Evolutionary conservation across 202 grass and related monocot genomes (phyloP), one percentile per base, ranked within the genome.

Genomic region (Zizania palustris): DNA sequence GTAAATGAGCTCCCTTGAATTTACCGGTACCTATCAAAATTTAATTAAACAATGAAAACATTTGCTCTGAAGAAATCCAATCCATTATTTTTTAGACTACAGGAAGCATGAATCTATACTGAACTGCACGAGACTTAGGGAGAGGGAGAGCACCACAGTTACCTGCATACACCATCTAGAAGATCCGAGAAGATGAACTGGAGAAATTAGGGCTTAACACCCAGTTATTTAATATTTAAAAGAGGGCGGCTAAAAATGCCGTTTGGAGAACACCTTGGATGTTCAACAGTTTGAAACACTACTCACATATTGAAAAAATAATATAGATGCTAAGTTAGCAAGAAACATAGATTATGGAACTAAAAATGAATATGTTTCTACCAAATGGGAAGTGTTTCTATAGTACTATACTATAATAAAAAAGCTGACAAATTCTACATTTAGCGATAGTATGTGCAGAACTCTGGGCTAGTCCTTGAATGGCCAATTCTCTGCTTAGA

Each of bases 281-380:
- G 13, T 15, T 14, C 12, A 50, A 5, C 13, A 11, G 10, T 9
- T 16, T n/a, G 58, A 66, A 74, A 12, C 8, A 7, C n/a, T 12
- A 54, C 9, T 37, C 18, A 64, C 1, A 39, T 22, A 20, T 37
- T 76, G 1, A 36, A 9, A 18, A 19, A 78, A 41, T 0, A 55
- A 11, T 15, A 22, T 7, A 42, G 3, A 63, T 39, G 65, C 5
- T 22, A 6, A 3, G 3, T 36, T 5, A 34, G 8, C 13, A 37
- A 65, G 54, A 43, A 34, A 63, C 49, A 16, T 49, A 60, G 18
- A 69, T 42, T 14, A 66, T 60, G 41, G 4, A 85, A 56, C 56
- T 38, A 2, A 53, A 55, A 19, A 63, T 5, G 13, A 63, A 56
- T 39, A 35, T 11, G 63, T 57, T 74, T 86, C 45, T 28, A 42